Evolutionary conservation across 2,329 filamentous ascomycete species (phyloP).

Genomic region (Paramyrothecium roridum): DNA sequence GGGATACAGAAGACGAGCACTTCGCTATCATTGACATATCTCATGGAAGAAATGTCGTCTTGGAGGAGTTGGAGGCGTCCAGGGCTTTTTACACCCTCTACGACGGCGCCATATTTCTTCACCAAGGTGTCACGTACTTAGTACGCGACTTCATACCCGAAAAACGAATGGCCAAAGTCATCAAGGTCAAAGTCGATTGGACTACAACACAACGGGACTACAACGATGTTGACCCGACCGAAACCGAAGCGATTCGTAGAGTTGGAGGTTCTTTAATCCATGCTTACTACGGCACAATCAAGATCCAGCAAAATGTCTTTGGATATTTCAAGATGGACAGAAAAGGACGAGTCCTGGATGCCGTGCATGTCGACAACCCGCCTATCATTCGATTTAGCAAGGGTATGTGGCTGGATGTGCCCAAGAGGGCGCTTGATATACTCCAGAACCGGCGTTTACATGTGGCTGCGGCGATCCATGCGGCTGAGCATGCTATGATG

Average conservation of each 20-base stretch:
- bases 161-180: slow-evolving; percentile 78
- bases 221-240: slow-evolving; percentile 89
- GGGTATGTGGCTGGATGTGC: slow-evolving; percentile 95
- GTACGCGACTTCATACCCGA: slow-evolving; percentile 86
- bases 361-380: slow-evolving; percentile 88
- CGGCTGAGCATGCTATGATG: slow-evolving; percentile 88
- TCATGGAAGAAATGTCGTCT: slow-evolving; percentile 74
- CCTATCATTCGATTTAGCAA: slow-evolving; percentile 82
- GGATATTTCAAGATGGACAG: slow-evolving; percentile 98
- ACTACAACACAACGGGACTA: slow-evolving; percentile 89
- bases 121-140: slow-evolving; percentile 91
- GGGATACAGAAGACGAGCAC: slow-evolving; percentile 84
- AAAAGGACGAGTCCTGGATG: slow-evolving; percentile 80
- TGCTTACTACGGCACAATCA: slow-evolving; percentile 84
- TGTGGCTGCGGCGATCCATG: slow-evolving; percentile 86
- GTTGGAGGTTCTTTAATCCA: slow-evolving; percentile 61
- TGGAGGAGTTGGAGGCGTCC: slow-evolving; percentile 94
- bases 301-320: slow-evolving; percentile 84
- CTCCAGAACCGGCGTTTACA: slow-evolving; percentile 71
- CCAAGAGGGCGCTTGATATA: slow-evolving; percentile 73
- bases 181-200: slow-evolving; percentile 90
- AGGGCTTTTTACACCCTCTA: slow-evolving; percentile 96
- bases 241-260: slow-evolving; percentile 81
- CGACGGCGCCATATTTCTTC: slow-evolving; percentile 93
- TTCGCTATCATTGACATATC: slow-evolving; percentile 92